Evolutionary conservation across 352 stramenopile species (phyloP).

Genomic region (Pythium plurisporium): DNA sequence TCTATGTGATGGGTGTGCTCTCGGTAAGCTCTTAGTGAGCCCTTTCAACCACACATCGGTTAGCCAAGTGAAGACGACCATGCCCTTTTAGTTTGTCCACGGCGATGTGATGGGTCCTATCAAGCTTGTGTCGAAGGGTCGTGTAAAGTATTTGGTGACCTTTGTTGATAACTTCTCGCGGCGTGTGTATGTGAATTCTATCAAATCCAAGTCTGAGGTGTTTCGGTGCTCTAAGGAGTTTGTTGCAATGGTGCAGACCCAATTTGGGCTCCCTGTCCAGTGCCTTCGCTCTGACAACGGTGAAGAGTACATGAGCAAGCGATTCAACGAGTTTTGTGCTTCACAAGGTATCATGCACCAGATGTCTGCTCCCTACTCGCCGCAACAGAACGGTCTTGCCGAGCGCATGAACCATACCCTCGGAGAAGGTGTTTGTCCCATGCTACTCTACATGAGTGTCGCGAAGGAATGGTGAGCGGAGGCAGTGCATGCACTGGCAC

Average conservation of each 20-base stretch:
- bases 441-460: no score
- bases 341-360: slow-evolving; percentile 1
- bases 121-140: not conserved
- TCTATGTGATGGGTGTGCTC: no score
- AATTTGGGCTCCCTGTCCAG: not conserved
- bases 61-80: no score
- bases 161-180: slow-evolving; percentile 19
- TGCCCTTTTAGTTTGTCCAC: slow-evolving; percentile 10
- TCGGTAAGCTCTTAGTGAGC: no score
- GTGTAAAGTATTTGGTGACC: slow-evolving; percentile 7
- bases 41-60: no score
- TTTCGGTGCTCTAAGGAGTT: slow-evolving; percentile 16
- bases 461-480: no score
- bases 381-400: slow-evolving; percentile 9
- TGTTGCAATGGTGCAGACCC: not conserved
- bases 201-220: slow-evolving; percentile 14
- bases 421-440: no score
- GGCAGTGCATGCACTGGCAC: no score
- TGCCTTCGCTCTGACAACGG: slow-evolving; percentile 5
- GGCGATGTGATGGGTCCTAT: slow-evolving; percentile 18
- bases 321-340: not conserved
- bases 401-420: slow-evolving; percentile 11
- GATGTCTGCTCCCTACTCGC: slow-evolving; percentile 1
- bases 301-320: slow-evolving; percentile 9
- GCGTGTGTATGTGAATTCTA: not conserved